Percentiles rank a stretch among this genome's conserved stretches.
phyloP scores from a whole-genome alignment of 441 rosid species.

The Aquilaria agallochum region DNA sequence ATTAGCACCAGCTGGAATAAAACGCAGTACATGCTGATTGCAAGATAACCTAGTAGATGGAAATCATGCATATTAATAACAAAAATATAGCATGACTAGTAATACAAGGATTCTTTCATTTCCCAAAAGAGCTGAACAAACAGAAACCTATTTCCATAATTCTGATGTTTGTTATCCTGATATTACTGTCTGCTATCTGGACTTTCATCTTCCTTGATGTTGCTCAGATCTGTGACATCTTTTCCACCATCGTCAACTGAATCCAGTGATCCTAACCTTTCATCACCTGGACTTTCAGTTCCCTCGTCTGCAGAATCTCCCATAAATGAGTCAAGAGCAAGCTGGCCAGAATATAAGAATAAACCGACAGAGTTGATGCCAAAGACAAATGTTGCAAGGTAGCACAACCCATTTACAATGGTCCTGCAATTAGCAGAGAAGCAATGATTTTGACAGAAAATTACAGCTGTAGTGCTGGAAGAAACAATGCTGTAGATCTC shows the following conservation, averaged over 20 bases:
- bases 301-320: slow-evolving; percentile 34
- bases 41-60: neutral
- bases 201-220: slow-evolving; percentile 38
- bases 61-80: neutral
- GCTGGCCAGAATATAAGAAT: slow-evolving; percentile 73
- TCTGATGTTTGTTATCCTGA: slow-evolving; percentile 18
- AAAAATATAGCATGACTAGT: slow-evolving; percentile 3
- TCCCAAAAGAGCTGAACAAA: slow-evolving; percentile 11
- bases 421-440: slow-evolving; percentile 43
- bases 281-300: slow-evolving; percentile 27
- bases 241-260: slow-evolving; percentile 25
- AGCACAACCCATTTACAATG: slow-evolving; percentile 77
- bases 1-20: neutral
- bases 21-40: too few species aligned
- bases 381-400: slow-evolving; percentile 86
- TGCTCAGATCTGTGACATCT: slow-evolving; percentile 24
- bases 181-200: slow-evolving; percentile 30
- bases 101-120: neutral
- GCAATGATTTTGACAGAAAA: slow-evolving; percentile 11
- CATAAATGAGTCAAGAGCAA: slow-evolving; percentile 49
- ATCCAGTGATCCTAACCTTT: slow-evolving; percentile 15
- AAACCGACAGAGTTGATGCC: slow-evolving; percentile 77
- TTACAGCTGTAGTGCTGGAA: neutral
- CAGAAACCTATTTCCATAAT: slow-evolving; percentile 5
- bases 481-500: neutral